Evolutionary conservation across 192 early-diverging fungal species (phyloP).

Genomic region (Mortierella antarctica): DNA sequence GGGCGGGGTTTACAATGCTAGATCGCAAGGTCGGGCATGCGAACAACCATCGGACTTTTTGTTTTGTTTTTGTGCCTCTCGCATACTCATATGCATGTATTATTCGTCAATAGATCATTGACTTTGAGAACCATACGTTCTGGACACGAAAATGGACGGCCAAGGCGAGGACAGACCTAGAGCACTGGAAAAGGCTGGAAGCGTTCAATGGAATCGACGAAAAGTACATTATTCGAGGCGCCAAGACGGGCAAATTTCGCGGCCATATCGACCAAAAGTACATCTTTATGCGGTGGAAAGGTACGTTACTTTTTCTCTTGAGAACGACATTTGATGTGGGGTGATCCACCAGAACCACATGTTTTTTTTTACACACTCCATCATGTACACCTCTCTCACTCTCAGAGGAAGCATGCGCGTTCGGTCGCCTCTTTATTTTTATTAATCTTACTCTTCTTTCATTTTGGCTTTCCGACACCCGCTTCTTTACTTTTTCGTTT

Average conservation of each 20-base stretch:
- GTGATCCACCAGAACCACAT: not conserved
- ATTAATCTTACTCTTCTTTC: not conserved
- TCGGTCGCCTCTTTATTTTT: not conserved
- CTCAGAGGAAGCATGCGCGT: not conserved
- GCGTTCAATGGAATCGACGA: slow-evolving; percentile 52
- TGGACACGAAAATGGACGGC: slow-evolving; percentile 71
- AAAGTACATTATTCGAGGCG: slow-evolving; percentile 32
- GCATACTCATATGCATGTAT: not conserved
- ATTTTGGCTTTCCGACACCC: not conserved
- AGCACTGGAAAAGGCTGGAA: slow-evolving; percentile 56
- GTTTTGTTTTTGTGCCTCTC: not conserved
- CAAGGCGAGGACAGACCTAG: slow-evolving; percentile 49
- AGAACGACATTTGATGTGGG: not conserved
- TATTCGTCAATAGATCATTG: slow-evolving; percentile 55
- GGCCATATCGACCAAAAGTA: slow-evolving; percentile 66
- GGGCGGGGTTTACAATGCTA: too few relatives aligned
- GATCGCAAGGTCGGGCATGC: too few relatives aligned
- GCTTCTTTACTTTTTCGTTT: not conserved
- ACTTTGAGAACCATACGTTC: slow-evolving; percentile 67
- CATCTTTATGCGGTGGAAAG: slow-evolving; percentile 81
- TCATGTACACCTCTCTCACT: not conserved
- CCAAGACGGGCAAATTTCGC: slow-evolving; percentile 51
- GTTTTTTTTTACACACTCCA: not conserved
- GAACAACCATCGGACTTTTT: not conserved
- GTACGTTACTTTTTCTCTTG: slow-evolving; percentile 7